Conservation (phyloP, 2,329 filamentous ascomycete species). For the Aspergillus sp. region DNA sequence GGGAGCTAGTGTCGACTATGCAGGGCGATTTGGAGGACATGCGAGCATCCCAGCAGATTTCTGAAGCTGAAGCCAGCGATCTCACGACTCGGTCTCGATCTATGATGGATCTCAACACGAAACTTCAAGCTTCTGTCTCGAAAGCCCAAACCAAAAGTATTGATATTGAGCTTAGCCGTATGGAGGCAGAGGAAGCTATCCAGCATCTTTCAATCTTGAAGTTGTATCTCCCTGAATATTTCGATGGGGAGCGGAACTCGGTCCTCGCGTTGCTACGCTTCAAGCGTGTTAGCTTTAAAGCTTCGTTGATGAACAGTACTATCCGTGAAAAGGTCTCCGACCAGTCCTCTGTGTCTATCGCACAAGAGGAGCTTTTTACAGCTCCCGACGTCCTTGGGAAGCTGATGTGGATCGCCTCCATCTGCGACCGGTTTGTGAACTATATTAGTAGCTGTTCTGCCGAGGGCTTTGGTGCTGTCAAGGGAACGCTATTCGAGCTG, state of each 20-base stretch:
- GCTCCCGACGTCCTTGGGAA: constrained; percentile 81
- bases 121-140: constrained; percentile 81
- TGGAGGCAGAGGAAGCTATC: constrained; percentile 82
- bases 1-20: constrained; percentile 79
- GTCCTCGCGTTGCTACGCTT: constrained; percentile 85
- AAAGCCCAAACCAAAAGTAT: constrained; percentile 95
- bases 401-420: constrained; percentile 74
- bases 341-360: constrained; percentile 60
- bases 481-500: constrained; percentile 77
- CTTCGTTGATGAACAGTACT: constrained; percentile 69
- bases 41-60: constrained; percentile 84
- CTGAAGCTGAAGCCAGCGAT: constrained; percentile 87
- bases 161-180: constrained; percentile 77
- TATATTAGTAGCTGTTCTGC: constrained; percentile 74
- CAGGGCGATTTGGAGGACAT: constrained; percentile 88
- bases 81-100: constrained; percentile 81
- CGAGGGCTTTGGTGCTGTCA: constrained; percentile 72
- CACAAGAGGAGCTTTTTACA: constrained; percentile 69
- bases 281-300: constrained; percentile 84
- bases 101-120: constrained; percentile 95
- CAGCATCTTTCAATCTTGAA: constrained; percentile 87
- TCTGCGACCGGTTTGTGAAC: constrained; percentile 79
- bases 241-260: constrained; percentile 74
- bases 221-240: constrained; percentile 81
- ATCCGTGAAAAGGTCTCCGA: constrained; percentile 73